These are phyloP conservation scores for Casuarina equisetifolia DNA, from an alignment of 306 rosid genomes.

Conservation along the genomic window DNA sequence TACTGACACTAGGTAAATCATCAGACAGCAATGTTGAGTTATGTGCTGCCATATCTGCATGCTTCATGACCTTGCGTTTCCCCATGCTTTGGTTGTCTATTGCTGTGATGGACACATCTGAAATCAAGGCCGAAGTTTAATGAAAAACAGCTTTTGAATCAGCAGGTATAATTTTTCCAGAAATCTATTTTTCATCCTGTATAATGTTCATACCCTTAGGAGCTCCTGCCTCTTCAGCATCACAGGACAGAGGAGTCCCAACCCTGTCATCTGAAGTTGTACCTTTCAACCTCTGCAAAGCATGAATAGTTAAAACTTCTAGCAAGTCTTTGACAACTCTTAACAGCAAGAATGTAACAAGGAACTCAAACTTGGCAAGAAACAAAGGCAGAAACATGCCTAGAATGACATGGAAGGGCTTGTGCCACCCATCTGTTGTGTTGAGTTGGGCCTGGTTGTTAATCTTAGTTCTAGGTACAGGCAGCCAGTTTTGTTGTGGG, in stretches of 20 bases:
- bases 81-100: conserved; percentile 27
- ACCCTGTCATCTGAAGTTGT: conserved; percentile 39
- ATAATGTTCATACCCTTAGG: conserved; percentile 23
- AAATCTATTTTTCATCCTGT: conserved; percentile 32
- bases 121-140: conserved; percentile 38
- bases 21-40: conserved; percentile 40
- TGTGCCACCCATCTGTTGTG: neutral
- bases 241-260: conserved; percentile 40
- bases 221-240: conserved; percentile 45
- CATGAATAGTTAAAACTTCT: conserved; percentile 35
- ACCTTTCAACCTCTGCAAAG: conserved; percentile 30
- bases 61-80: conserved; percentile 55
- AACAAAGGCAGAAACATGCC: conserved; percentile 6
- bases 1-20: conserved; percentile 43
- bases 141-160: conserved; percentile 35
- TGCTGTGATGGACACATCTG: conserved; percentile 38
- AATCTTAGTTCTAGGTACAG: neutral
- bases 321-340: conserved; percentile 37
- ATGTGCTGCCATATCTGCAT: conserved; percentile 32
- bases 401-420: conserved; percentile 1
- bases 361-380: conserved; percentile 23
- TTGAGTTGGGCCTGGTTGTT: neutral
- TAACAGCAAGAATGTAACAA: conserved; percentile 46
- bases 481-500: neutral
- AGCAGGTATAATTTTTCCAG: conserved; percentile 24